phyloP scores from a whole-genome alignment of 768 basidiomycete genomes.

The Lactarius hengduanensis region DNA sequence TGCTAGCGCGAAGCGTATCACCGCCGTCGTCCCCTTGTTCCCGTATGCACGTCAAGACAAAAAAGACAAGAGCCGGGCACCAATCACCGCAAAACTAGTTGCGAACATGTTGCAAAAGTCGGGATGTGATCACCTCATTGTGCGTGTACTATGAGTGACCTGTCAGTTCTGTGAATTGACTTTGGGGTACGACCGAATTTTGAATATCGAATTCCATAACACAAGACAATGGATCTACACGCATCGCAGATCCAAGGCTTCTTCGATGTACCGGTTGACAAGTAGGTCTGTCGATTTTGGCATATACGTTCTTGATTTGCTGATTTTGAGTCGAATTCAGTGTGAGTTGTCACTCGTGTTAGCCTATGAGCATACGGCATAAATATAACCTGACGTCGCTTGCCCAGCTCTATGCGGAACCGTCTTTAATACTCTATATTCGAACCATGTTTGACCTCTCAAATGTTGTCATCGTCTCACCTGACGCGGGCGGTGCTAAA shows the following conservation, averaged over 20 bases:
- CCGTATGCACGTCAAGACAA: constrained; percentile 98
- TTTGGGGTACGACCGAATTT: constrained; percentile 1
- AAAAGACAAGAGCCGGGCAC: constrained; percentile 98
- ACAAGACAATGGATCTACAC: constrained; percentile 99
- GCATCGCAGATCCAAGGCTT: constrained; percentile 99
- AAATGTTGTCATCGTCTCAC: constrained; percentile 92
- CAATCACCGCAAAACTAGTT: constrained; percentile 96
- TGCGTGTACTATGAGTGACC: constrained; percentile 43
- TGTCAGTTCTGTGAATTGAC: not conserved
- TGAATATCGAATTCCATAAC: constrained; percentile 39
- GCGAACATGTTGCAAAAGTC: constrained; percentile 95
- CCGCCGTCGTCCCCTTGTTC: constrained; percentile 96
- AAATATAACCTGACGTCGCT: constrained; percentile 24
- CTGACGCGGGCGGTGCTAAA: constrained; percentile 98
- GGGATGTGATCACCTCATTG: constrained; percentile 96
- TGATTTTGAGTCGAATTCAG: constrained; percentile 33
- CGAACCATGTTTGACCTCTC: constrained; percentile 83
- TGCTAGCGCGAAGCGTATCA: constrained; percentile 96
- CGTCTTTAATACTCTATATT: constrained; percentile 92
- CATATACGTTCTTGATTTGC: constrained; percentile 15
- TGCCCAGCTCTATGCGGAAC: constrained; percentile 86
- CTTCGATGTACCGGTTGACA: constrained; percentile 99
- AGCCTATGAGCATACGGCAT: constrained; percentile 28
- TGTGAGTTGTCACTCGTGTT: constrained; percentile 43
- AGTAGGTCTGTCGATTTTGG: constrained; percentile 57